Percentiles rank a stretch among this genome's conserved stretches.
These are phyloP conservation scores for Tolypocladium album DNA, from an alignment of 2,329 filamentous ascomycete species.

Conservation along the genomic window DNA sequence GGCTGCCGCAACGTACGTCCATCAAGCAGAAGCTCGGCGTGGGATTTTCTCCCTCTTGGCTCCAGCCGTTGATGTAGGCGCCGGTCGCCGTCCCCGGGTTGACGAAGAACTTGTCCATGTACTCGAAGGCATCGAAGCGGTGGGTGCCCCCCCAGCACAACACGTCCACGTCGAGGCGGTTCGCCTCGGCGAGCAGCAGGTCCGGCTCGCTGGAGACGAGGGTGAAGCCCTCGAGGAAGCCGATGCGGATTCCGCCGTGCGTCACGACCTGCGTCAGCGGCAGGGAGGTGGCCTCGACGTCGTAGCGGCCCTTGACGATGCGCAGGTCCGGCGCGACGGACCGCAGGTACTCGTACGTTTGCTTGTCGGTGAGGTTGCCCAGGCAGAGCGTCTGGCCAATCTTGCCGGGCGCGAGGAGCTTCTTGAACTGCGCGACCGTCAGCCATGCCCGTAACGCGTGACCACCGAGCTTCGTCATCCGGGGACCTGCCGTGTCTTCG, in stretches of 20 bases:
- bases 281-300: constrained; percentile 55
- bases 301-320: constrained; percentile 57
- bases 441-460: not conserved
- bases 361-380: constrained; percentile 69
- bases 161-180: constrained; percentile 58
- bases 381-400: constrained; percentile 74
- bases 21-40: constrained; percentile 92
- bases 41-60: constrained; percentile 55
- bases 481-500: not conserved
- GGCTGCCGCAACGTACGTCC: constrained; percentile 63
- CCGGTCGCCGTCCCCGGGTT: constrained; percentile 59
- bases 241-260: constrained; percentile 54
- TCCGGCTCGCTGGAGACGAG: constrained; percentile 58
- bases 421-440: constrained; percentile 55
- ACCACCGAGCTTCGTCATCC: not conserved
- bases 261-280: constrained; percentile 56
- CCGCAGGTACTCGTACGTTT: constrained; percentile 71
- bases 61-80: constrained; percentile 49
- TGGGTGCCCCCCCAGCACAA: constrained; percentile 60
- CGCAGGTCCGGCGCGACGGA: constrained; percentile 62
- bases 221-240: constrained; percentile 59
- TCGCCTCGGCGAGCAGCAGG: constrained; percentile 55
- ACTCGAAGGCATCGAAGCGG: constrained; percentile 60
- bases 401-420: constrained; percentile 73
- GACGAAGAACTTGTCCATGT: constrained; percentile 66